phyloP scores from a whole-genome alignment of 768 basidiomycete genomes.

The Russula dissimulans region DNA sequence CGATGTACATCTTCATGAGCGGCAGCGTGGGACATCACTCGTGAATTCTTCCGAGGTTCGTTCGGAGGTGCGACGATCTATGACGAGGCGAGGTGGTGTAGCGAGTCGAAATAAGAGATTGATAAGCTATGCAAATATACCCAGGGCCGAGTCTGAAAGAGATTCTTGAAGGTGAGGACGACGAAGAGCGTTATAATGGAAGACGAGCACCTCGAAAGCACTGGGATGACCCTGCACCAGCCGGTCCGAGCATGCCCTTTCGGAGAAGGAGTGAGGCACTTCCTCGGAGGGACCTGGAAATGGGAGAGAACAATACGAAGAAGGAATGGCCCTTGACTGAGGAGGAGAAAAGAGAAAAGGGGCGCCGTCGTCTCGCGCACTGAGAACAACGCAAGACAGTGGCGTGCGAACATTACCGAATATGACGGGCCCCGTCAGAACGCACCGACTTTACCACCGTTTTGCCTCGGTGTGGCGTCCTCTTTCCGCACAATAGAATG shows the following conservation, averaged over 20 bases:
- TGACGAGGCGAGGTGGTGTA: background rate
- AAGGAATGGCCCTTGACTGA: background rate
- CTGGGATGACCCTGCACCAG: background rate
- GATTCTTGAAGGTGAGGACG: background rate
- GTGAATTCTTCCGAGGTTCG: slow-evolving; percentile 1
- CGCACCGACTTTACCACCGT: slow-evolving; percentile 1
- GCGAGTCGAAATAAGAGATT: background rate
- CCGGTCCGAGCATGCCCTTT: slow-evolving; percentile 9
- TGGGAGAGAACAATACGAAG: slow-evolving; percentile 4
- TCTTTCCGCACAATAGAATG: background rate
- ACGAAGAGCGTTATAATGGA: slow-evolving; percentile 4
- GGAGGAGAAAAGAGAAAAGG: background rate
- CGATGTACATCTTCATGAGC: background rate
- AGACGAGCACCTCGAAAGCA: background rate
- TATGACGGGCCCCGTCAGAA: slow-evolving; percentile 4
- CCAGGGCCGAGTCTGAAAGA: background rate
- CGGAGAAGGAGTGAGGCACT: background rate
- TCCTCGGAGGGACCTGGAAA: background rate
- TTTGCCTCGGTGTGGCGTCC: background rate
- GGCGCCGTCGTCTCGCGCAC: background rate
- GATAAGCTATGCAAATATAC: background rate
- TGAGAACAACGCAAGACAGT: slow-evolving; percentile 8
- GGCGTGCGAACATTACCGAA: slow-evolving; percentile 8
- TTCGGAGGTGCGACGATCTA: background rate
- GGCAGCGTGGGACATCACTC: slow-evolving; percentile 12